Conservation (phyloP, 2,329 filamentous ascomycete species). For the Daldinia sp. region DNA sequence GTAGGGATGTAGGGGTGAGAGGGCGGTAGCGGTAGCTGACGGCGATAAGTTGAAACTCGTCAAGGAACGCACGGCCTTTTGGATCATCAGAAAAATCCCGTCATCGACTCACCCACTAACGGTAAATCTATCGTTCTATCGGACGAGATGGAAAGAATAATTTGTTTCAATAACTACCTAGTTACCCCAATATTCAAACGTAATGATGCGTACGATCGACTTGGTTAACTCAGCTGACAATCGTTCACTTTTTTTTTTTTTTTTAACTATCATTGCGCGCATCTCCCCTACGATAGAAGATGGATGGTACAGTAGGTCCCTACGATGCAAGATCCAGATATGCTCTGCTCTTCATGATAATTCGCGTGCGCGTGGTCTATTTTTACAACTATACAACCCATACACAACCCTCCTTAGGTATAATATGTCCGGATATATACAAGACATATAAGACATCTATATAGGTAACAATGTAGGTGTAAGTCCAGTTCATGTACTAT, state of each 20-base stretch:
- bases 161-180: constrained; percentile 18
- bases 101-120: constrained; percentile 33
- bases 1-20: constrained; percentile 2
- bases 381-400: constrained; percentile 17
- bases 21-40: constrained; percentile 43
- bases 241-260: constrained; percentile 21
- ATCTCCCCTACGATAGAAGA: constrained; percentile 7
- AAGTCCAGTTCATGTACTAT: background rate
- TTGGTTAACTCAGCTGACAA: constrained; percentile 27
- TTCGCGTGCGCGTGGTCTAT: constrained; percentile 20
- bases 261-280: constrained; percentile 20
- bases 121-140: constrained; percentile 22
- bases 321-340: constrained; percentile 28
- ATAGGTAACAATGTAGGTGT: background rate
- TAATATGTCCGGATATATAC: constrained; percentile 17
- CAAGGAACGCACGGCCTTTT: constrained; percentile 38
- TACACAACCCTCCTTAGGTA: constrained; percentile 8
- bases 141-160: constrained; percentile 35
- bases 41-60: constrained; percentile 42
- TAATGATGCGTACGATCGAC: background rate
- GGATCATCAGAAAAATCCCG: constrained; percentile 31
- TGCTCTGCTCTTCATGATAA: constrained; percentile 22
- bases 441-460: background rate
- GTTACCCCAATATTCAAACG: background rate
- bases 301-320: background rate